Base-by-base conservation (phyloP, 1,284 basidiomycete genomes). In the Leccinum holopus region DNA sequence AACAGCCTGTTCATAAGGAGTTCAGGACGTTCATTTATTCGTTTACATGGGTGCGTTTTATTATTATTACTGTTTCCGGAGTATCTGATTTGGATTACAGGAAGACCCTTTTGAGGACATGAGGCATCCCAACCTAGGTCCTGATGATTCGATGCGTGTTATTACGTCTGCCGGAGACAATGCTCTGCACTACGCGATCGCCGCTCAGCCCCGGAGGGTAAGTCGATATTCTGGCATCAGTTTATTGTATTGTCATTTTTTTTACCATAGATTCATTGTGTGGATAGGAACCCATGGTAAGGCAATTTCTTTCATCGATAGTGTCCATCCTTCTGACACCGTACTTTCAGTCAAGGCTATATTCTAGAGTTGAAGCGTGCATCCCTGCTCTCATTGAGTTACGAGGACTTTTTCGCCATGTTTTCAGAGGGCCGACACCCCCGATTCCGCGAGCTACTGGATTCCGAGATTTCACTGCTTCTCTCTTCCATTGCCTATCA, bases 141-240 rank as follows among this genome's bases (percentile, higher is more conserved):
- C 78, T 44, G 80, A 87, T 8, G 91, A 93, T 75, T 84, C 87
- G 12, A 83, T 94, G 67, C 80, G 94, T 3, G 86, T 88, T 25
- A 92, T 93, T 69, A 92, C 91, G 2, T 88, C 86, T 59, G 92
- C 90, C 0, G 92, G 91, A 0, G 91, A 92, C 75, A 94, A 94
- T 70, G 89, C 89, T 2, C 78, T 94, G 49, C 92, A 94, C 75
- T 94, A 94, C 68, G 90, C 90, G 5, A 86, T 91, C 56, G 82
- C 82, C 1, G 87, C 86, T 5, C 76, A 82, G 58, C 88, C 89
- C 8, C 78, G 81, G 60, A 76, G 81, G 58, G 82, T 82, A 63
- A 59, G 77, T 68, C 18, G 30, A 60, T 33, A 47, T 57, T 0
- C 11, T 35, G 2, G 7, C 37, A 14, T 21, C n/a, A 6, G 2